These are phyloP conservation scores for Trichoderma asperelloides DNA, from an alignment of 495 filamentous ascomycete species.

Conservation along the genomic window DNA sequence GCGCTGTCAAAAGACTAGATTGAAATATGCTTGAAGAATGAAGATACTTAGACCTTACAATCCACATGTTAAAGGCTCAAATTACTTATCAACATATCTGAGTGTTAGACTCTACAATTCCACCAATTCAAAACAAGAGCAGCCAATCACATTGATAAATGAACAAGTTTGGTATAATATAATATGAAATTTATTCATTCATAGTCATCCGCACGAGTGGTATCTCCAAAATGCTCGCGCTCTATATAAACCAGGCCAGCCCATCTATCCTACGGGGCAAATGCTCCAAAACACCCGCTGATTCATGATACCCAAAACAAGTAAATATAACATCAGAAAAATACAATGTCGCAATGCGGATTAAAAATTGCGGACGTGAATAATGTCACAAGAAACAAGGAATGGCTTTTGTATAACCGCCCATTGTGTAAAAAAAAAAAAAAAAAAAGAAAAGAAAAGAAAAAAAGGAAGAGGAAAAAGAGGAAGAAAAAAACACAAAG, in stretches of 20 bases:
- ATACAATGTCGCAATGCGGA: not conserved
- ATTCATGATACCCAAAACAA: not conserved
- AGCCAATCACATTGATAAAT: not conserved
- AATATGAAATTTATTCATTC: not conserved
- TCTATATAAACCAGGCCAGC: not conserved
- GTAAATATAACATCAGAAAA: not conserved
- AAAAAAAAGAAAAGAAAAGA: not conserved
- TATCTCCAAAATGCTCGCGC: not conserved
- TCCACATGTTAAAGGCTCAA: too few relatives aligned
- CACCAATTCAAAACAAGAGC: not conserved
- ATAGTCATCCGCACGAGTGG: not conserved
- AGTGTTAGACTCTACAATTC: too few relatives aligned
- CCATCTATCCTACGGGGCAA: not conserved
- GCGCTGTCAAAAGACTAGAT: too few relatives aligned
- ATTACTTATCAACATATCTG: too few relatives aligned
- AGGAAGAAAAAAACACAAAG: not conserved
- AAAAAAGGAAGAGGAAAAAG: not conserved
- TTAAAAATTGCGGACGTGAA: not conserved
- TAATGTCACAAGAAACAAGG: not conserved
- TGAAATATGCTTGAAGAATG: too few relatives aligned
- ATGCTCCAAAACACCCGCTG: not conserved
- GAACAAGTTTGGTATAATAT: too few relatives aligned
- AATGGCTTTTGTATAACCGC: conserved; percentile 1
- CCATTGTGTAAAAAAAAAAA: not conserved
- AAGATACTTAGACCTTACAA: too few relatives aligned